Percentiles rank a stretch among this genome's conserved stretches.
These are phyloP conservation scores for Zymoseptoria ardabiliae DNA, from an alignment of 2,329 filamentous ascomycete species.

Conservation along the genomic window DNA sequence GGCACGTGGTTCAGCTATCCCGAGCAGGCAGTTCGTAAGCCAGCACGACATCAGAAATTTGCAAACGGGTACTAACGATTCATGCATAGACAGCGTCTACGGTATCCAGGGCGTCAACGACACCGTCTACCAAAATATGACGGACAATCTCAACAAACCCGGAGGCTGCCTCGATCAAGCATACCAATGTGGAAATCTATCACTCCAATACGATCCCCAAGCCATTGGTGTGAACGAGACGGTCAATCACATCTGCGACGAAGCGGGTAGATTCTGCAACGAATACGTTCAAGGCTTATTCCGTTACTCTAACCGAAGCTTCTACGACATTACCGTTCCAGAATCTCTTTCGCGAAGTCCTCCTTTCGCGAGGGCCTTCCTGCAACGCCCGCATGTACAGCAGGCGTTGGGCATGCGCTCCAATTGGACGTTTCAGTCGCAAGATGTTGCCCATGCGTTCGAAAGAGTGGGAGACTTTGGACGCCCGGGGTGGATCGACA, in stretches of 20 bases:
- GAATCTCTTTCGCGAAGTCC: constrained; percentile 42
- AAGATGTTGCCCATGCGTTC: constrained; percentile 38
- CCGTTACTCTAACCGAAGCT: constrained; percentile 18
- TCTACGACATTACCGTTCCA: constrained; percentile 41
- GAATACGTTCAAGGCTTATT: constrained; percentile 9
- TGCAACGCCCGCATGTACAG: constrained; percentile 42
- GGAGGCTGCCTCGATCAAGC: constrained; percentile 50
- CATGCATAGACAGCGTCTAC: constrained; percentile 62
- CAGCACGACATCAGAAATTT: constrained; percentile 65
- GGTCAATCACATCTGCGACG: constrained; percentile 17
- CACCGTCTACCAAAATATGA: constrained; percentile 39
- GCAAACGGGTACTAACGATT: constrained; percentile 55
- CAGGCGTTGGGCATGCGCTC: constrained; percentile 44
- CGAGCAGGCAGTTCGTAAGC: constrained; percentile 21
- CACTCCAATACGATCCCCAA: constrained; percentile 31
- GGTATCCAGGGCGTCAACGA: constrained; percentile 51
- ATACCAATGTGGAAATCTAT: constrained; percentile 40
- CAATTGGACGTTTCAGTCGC: constrained; percentile 41
- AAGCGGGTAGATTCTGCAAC: constrained; percentile 15
- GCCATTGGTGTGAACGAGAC: constrained; percentile 31
- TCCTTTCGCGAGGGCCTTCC: constrained; percentile 44
- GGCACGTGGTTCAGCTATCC: neutral
- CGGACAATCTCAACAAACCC: constrained; percentile 41
- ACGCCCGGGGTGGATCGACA: constrained; percentile 33
- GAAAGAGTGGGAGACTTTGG: constrained; percentile 39